A percentile compares a stretch with the other conserved stretches of the same genome.
Conservation (phyloP, 305 asterid genomes). For the Rubia tinctorum region DNA sequence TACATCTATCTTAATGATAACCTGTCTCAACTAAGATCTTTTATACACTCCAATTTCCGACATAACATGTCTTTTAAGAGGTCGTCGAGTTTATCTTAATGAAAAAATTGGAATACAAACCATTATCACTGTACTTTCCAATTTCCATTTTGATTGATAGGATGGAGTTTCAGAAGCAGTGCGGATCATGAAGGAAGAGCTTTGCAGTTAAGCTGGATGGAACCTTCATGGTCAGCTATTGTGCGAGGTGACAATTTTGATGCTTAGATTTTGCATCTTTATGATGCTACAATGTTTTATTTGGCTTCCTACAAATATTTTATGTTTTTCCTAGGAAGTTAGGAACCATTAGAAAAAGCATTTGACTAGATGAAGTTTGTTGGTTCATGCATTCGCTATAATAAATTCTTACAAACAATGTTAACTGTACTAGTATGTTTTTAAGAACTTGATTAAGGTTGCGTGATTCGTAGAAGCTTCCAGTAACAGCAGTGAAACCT, state of each 20-base stretch:
- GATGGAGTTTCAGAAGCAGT: slow-evolving; percentile 83
- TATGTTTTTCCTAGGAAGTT: background rate
- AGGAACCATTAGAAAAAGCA: background rate
- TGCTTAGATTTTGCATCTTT: too few species aligned
- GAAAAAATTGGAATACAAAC: background rate
- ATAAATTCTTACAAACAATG: too few species aligned
- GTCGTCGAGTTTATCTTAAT: background rate
- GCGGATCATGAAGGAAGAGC: slow-evolving; percentile 55
- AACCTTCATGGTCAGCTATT: background rate
- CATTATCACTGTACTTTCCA: background rate
- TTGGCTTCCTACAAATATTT: too few species aligned
- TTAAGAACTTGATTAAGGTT: background rate
- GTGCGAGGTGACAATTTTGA: background rate
- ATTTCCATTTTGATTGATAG: slow-evolving; percentile 32
- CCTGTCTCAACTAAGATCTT: background rate
- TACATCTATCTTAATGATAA: background rate
- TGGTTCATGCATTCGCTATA: background rate
- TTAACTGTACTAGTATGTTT: background rate
- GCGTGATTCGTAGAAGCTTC: background rate
- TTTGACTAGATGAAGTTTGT: background rate
- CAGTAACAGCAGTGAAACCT: background rate
- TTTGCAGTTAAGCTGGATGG: background rate
- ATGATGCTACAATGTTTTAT: background rate
- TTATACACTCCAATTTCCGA: background rate
- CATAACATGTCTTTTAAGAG: background rate